Evolutionary conservation across 805 yeast genomes (phyloP).

Genomic region (Candida morakotiae): DNA sequence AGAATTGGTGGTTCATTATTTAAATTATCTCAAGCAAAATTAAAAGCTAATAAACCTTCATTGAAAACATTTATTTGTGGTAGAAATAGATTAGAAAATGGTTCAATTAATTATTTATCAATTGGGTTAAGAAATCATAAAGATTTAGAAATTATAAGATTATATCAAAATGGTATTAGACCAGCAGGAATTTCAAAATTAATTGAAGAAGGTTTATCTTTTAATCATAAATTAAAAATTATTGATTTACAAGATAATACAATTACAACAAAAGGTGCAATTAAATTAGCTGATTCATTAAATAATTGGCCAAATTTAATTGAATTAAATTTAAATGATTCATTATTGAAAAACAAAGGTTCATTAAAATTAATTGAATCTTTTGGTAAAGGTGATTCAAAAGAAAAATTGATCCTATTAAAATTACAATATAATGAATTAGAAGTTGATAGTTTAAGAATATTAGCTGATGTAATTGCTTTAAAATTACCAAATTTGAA

Average conservation of each 20-base stretch:
- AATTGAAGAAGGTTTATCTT: constrained; percentile 65
- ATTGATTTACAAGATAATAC: constrained; percentile 96
- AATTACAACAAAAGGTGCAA: constrained; percentile 70
- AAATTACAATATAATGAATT: constrained; percentile 89
- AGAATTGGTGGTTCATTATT: constrained; percentile 85
- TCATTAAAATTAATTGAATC: constrained; percentile 52
- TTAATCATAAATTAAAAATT: constrained; percentile 55
- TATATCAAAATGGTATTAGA: constrained; percentile 96
- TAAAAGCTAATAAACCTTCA: constrained; percentile 40
- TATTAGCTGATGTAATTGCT: constrained; percentile 51
- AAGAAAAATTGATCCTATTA: constrained; percentile 49
- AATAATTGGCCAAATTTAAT: constrained; percentile 59
- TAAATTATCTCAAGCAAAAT: constrained; percentile 64
- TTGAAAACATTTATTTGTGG: constrained; percentile 93
- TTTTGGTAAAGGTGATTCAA: constrained; percentile 30
- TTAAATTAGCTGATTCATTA: constrained; percentile 42
- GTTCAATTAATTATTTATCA: constrained; percentile 82
- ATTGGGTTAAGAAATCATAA: constrained; percentile 80
- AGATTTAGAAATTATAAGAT: constrained; percentile 64
- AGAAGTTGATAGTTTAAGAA: constrained; percentile 57
- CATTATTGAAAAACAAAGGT: constrained; percentile 79
- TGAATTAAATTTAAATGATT: constrained; percentile 86
- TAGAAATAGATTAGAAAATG: constrained; percentile 94
- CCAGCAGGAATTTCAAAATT: constrained; percentile 84
- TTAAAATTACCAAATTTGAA: constrained; percentile 58